Evolutionary conservation across 176 grass and related monocot genomes (phyloP).

Genomic region (Rhynchospora breviuscula): DNA sequence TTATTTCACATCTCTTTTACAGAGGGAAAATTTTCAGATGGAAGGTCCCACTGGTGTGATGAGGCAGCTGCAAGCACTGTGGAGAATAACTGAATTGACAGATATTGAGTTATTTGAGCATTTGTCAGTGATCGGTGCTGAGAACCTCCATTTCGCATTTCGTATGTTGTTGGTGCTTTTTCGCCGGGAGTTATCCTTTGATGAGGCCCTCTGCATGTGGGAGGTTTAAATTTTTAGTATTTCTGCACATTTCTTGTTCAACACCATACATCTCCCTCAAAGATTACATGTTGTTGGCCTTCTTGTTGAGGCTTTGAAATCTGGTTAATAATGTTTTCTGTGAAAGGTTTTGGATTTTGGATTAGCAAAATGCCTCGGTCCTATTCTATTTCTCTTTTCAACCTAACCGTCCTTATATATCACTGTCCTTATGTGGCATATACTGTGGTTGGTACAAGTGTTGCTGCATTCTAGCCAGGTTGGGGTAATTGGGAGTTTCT

Average conservation of each 20-base stretch:
- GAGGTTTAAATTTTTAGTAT: slow-evolving; percentile 54
- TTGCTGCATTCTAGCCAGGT: no score
- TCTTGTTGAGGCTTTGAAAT: background rate
- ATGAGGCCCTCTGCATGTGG: slow-evolving; percentile 89
- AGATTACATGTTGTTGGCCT: background rate
- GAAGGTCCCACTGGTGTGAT: slow-evolving; percentile 96
- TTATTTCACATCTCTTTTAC: slow-evolving; percentile 16
- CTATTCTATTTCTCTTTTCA: background rate
- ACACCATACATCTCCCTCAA: background rate
- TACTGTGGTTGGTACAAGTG: no score
- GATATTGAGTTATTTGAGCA: slow-evolving; percentile 88
- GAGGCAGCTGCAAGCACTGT: slow-evolving; percentile 86
- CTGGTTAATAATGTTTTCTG: background rate
- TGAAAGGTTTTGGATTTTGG: background rate
- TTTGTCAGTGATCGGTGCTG: slow-evolving; percentile 81
- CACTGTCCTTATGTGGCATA: background rate
- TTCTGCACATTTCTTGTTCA: background rate
- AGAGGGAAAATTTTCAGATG: slow-evolving; percentile 99
- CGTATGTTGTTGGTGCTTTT: slow-evolving; percentile 99
- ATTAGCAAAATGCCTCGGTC: background rate
- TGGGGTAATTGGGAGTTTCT: no score
- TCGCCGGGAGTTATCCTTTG: slow-evolving; percentile 88
- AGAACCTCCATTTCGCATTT: slow-evolving; percentile 99
- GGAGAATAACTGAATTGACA: slow-evolving; percentile 84
- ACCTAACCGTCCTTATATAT: background rate